These are phyloP conservation scores for Fremontodendron californicum DNA, from an alignment of 345 rosid species.

Conservation along the genomic window DNA sequence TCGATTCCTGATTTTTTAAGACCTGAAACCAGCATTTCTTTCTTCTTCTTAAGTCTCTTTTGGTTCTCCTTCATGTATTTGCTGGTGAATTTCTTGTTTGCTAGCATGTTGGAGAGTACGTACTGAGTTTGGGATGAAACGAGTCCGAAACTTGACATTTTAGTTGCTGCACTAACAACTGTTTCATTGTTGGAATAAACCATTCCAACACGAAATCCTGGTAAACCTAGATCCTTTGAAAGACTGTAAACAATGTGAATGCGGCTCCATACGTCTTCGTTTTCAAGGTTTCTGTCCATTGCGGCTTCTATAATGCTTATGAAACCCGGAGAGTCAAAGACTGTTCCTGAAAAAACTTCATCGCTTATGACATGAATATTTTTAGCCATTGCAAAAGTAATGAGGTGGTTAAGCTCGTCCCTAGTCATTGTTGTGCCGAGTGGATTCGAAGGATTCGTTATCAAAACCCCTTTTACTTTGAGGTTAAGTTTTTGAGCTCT, in stretches of 20 bases:
- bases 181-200: slow-evolving; percentile 62
- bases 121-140: slow-evolving; percentile 84
- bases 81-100: slow-evolving; percentile 53
- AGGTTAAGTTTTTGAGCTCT: slow-evolving; percentile 46
- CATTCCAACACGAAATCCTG: slow-evolving; percentile 85
- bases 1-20: slow-evolving; percentile 49
- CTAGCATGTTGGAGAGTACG: slow-evolving; percentile 51
- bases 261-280: slow-evolving; percentile 31
- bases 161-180: slow-evolving; percentile 66
- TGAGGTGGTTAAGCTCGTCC: slow-evolving; percentile 49
- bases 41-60: slow-evolving; percentile 53
- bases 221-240: slow-evolving; percentile 84
- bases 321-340: slow-evolving; percentile 53
- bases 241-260: slow-evolving; percentile 78
- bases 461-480: slow-evolving; percentile 62
- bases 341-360: slow-evolving; percentile 78
- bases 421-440: slow-evolving; percentile 67
- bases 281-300: slow-evolving; percentile 27
- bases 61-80: slow-evolving; percentile 54
- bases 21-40: slow-evolving; percentile 48
- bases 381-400: slow-evolving; percentile 44
- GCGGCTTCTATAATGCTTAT: slow-evolving; percentile 53
- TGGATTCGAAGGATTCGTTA: slow-evolving; percentile 92
- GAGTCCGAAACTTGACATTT: slow-evolving; percentile 91
- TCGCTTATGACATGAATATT: slow-evolving; percentile 68